These are phyloP conservation scores for Yamadazyma membranifaciens DNA, from an alignment of 1,139 yeast species.

Conservation along the genomic window DNA sequence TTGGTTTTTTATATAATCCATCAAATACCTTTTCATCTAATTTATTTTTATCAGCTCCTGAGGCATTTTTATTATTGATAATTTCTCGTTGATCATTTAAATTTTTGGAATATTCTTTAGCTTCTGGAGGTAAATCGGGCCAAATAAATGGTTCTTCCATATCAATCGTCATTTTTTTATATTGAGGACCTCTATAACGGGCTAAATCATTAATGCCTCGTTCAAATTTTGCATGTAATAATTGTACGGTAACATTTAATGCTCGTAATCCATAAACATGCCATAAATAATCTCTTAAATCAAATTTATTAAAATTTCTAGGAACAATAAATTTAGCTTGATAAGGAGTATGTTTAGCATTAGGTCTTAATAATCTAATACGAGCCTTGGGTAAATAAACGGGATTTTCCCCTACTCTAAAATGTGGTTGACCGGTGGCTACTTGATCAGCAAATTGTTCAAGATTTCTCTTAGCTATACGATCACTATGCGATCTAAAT, in stretches of 20 bases:
- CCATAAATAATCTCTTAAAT: conserved; percentile 86
- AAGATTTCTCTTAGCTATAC: conserved; percentile 38
- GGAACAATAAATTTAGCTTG: conserved; percentile 96
- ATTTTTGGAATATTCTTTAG: conserved; percentile 22
- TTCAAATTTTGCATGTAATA: conserved; percentile 69
- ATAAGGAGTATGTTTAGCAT: conserved; percentile 92
- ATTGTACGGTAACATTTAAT: conserved; percentile 80
- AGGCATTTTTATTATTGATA: conserved; percentile 26
- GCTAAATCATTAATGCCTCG: conserved; percentile 63
- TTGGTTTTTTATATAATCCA: conserved; percentile 73
- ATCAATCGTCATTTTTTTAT: conserved; percentile 92
- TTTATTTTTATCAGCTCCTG: conserved; percentile 69
- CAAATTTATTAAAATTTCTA: conserved; percentile 84
- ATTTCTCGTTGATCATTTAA: conserved; percentile 28
- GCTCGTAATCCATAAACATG: conserved; percentile 87
- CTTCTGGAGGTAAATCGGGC: conserved; percentile 63
- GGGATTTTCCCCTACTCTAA: conserved; percentile 69
- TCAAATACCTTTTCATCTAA: conserved; percentile 67
- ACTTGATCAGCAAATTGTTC: conserved; percentile 54
- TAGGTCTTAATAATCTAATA: conserved; percentile 75
- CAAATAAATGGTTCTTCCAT: conserved; percentile 92
- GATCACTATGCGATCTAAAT: conserved; percentile 33
- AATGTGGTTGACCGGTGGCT: conserved; percentile 71
- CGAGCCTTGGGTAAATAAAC: conserved; percentile 84
- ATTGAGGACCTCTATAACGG: conserved; percentile 76